phyloP scores from a whole-genome alignment of 768 basidiomycete genomes.

The Panaeolus papilionaceus region DNA sequence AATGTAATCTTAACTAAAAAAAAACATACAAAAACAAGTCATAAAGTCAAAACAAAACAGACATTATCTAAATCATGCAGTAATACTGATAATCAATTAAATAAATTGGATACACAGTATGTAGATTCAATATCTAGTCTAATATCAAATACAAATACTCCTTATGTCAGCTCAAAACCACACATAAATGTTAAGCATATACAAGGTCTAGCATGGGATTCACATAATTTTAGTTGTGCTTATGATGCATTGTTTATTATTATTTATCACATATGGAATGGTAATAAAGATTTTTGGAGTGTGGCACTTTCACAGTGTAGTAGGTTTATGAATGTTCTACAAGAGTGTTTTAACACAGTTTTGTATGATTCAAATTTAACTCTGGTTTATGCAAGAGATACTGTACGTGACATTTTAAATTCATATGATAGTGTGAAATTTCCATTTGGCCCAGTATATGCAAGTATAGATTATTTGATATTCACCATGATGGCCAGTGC shows the following conservation, averaged over 20 bases:
- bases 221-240: slow-evolving; percentile 23
- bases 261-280: slow-evolving; percentile 18
- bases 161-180: too few species aligned
- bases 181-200: too few species aligned
- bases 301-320: neutral
- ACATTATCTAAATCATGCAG: too few species aligned
- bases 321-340: neutral
- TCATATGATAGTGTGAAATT: neutral
- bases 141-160: too few species aligned
- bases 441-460: neutral
- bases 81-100: too few species aligned
- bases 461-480: neutral
- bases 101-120: too few species aligned
- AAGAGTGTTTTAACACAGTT: neutral
- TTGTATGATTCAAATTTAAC: neutral
- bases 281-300: neutral
- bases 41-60: too few species aligned
- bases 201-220: slow-evolving; percentile 21
- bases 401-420: neutral
- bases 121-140: too few species aligned
- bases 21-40: too few species aligned
- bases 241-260: slow-evolving; percentile 23
- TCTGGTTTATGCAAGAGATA: neutral
- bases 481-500: neutral
- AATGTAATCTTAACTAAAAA: neutral